phyloP scores from a whole-genome alignment of 345 rosid genomes.

The Microcos paniculata region DNA sequence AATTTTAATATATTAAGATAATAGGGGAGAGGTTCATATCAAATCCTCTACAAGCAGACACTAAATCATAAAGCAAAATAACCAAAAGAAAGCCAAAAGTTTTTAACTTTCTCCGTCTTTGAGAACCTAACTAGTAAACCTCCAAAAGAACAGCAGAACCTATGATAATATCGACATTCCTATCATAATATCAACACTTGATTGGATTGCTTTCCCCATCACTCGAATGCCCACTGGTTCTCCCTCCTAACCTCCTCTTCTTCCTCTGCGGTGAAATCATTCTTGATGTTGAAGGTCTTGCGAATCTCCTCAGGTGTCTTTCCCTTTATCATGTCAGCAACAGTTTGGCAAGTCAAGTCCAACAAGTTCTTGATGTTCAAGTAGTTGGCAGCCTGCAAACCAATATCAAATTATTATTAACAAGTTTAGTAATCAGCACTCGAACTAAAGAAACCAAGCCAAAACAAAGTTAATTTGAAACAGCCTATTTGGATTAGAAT shows the following conservation, averaged over 20 bases:
- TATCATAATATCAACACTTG: not conserved
- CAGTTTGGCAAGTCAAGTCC: constrained; percentile 60
- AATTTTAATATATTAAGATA: not conserved
- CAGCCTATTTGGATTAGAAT: too few relatives aligned
- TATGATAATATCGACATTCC: not conserved
- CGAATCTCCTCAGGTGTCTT: constrained; percentile 66
- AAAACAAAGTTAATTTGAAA: not conserved
- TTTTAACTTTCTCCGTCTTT: not conserved
- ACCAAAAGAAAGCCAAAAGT: not conserved
- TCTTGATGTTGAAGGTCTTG: constrained; percentile 54
- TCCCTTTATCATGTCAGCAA: constrained; percentile 72
- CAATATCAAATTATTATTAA: not conserved
- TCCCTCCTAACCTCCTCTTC: constrained; percentile 61
- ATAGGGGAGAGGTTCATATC: not conserved
- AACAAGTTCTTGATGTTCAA: constrained; percentile 51
- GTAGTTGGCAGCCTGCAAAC: constrained; percentile 63
- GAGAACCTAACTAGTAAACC: not conserved
- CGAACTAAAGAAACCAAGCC: not conserved
- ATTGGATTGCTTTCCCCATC: not conserved
- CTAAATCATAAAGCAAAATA: not conserved
- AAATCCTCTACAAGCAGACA: not conserved
- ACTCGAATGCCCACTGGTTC: constrained; percentile 75
- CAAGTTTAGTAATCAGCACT: not conserved
- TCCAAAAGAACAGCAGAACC: not conserved
- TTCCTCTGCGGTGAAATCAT: constrained; percentile 54